Evolutionary conservation across 768 basidiomycete genomes (phyloP), one percentile per base, ranked within the genome.

Genomic region (Collybiopsis luxurians): DNA sequence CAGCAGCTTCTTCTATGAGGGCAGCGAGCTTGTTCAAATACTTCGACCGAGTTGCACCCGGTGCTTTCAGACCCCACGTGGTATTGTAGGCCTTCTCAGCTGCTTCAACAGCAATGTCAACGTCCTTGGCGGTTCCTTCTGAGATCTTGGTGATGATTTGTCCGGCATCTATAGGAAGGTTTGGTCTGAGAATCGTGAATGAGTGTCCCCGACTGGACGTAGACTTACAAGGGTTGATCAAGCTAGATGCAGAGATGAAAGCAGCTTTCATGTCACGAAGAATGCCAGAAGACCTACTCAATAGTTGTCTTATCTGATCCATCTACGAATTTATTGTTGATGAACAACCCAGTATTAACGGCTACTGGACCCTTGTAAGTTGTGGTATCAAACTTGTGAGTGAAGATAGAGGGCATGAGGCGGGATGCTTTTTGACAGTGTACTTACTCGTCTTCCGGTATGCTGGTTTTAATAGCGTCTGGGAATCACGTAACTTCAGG

Each of bases 291-390:
- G 12, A 70, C 85, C 59, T 61, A 88, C 87, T 87, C 85, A 64
- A 91, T 84, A 11, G 80, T 83, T 30, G 74, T 79, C 1, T 74
- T 70, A 5, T 78, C 70, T 9, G 73, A 69, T n/a, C 85, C 85
- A 40, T 84, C 83, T 40, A 79, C 72, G 63, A 82, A 92, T 70
- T 90, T 64, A 62, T 84, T 84, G 69, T 83, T 75, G 72, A 94
- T 89, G 76, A 82, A 92, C 60, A 91, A 67, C 36, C 91, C 89
- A 3, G 89, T 87, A 56, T 69, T 68, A 67, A 89, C 82, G 19
- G 71, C 73, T 36, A 78, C 75, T 61, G 80, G 79, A 42, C 84
- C 86, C 68, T 80, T 85, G 82, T 70, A 87, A 52, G 70, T 59
- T 44, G 69, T 72, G 1, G 76, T 79, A 54, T 85, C 64, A 64